Evolutionary conservation across 2,329 filamentous ascomycete genomes (phyloP).

Genomic region (Aspergillus transmontanensis): DNA sequence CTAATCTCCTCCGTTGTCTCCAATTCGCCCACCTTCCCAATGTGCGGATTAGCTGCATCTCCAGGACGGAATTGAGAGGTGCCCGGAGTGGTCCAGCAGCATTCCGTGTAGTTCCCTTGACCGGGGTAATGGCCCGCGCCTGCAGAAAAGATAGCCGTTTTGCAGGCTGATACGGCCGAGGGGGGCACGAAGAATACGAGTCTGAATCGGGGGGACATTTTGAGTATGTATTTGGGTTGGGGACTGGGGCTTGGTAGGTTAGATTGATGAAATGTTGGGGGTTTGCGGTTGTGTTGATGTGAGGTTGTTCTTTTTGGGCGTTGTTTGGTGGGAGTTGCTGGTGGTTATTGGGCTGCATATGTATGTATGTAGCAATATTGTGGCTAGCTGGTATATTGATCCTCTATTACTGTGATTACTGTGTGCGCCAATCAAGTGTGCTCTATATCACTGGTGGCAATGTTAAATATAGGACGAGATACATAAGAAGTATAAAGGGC

Average conservation of each 20-base stretch:
- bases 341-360: too few relatives aligned
- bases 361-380: background rate
- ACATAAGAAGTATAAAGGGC: background rate
- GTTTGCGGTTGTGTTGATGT: too few relatives aligned
- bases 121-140: slow-evolving; percentile 20
- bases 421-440: background rate
- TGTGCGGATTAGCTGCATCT: slow-evolving; percentile 16
- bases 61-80: slow-evolving; percentile 16
- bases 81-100: slow-evolving; percentile 18
- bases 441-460: background rate
- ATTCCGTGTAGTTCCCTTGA: slow-evolving; percentile 20
- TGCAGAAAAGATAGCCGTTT: slow-evolving; percentile 21
- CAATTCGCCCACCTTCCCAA: slow-evolving; percentile 15
- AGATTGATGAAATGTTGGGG: too few relatives aligned
- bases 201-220: background rate
- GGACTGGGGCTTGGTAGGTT: too few relatives aligned
- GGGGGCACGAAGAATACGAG: slow-evolving; percentile 19
- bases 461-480: background rate
- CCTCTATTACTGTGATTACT: background rate
- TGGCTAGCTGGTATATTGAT: background rate
- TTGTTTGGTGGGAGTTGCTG: too few relatives aligned
- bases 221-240: too few relatives aligned
- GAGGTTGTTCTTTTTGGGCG: too few relatives aligned
- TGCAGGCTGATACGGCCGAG: slow-evolving; percentile 13
- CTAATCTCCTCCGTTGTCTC: slow-evolving; percentile 17